Conservation (phyloP, 306 rosid species). For the Dalbergia oliveri region DNA sequence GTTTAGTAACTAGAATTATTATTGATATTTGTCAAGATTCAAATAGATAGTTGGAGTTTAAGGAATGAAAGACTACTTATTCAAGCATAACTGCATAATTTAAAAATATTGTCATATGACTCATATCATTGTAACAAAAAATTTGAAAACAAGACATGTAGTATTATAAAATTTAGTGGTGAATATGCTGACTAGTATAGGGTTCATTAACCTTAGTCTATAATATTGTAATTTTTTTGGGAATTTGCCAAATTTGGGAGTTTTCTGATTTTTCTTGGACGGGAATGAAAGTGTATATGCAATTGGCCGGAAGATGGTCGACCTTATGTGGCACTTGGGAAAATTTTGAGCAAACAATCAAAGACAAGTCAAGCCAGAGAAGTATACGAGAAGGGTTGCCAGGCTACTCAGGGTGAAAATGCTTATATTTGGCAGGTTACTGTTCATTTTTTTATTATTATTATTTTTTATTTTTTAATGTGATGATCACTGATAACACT, state of each 20-base stretch:
- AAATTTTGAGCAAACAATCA: slow-evolving; percentile 72
- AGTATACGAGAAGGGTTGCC: slow-evolving; percentile 93
- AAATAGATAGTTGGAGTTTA: too few species aligned
- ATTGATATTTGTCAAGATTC: too few species aligned
- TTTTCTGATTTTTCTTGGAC: slow-evolving; percentile 31
- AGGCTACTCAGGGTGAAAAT: slow-evolving; percentile 96
- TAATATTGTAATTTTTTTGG: too few species aligned
- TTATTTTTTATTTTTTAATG: slow-evolving; percentile 30
- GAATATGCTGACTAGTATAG: too few species aligned
- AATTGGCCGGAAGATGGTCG: slow-evolving; percentile 96
- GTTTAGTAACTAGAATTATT: not conserved
- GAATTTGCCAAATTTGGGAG: slow-evolving; percentile 3
- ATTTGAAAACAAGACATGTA: too few species aligned
- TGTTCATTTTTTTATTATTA: slow-evolving; percentile 1
- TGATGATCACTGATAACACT: slow-evolving; percentile 7
- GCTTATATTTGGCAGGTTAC: slow-evolving; percentile 95
- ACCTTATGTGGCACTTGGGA: slow-evolving; percentile 85
- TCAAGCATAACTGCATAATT: too few species aligned
- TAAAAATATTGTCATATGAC: too few species aligned
- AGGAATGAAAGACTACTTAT: too few species aligned
- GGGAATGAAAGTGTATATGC: slow-evolving; percentile 64
- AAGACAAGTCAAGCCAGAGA: slow-evolving; percentile 79
- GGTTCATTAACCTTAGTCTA: too few species aligned
- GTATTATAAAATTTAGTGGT: too few species aligned
- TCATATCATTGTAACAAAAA: too few species aligned